These are phyloP conservation scores for Penicillium paneum DNA, from an alignment of 2,329 filamentous ascomycete species.

Conservation along the genomic window DNA sequence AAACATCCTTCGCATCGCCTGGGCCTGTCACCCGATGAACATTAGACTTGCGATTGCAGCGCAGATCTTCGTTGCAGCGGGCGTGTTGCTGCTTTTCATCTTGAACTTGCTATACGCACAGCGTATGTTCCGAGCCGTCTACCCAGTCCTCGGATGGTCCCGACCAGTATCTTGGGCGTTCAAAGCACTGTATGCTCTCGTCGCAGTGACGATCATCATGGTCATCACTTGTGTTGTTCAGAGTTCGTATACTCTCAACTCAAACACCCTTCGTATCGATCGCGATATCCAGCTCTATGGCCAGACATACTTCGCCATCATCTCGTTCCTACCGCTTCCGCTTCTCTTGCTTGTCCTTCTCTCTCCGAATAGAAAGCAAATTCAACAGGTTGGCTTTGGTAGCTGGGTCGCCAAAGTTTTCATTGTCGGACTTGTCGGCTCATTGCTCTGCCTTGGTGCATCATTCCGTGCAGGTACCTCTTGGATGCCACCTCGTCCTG, in stretches of 20 bases:
- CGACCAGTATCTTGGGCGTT: slow-evolving; percentile 52
- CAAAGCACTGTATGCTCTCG: slow-evolving; percentile 56
- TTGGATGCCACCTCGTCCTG: slow-evolving; percentile 52
- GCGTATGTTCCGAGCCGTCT: slow-evolving; percentile 69
- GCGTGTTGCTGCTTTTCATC: slow-evolving; percentile 71
- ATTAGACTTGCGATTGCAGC: slow-evolving; percentile 55
- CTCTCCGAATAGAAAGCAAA: slow-evolving; percentile 43
- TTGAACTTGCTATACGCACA: slow-evolving; percentile 75
- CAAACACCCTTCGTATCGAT: slow-evolving; percentile 50
- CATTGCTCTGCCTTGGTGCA: slow-evolving; percentile 66
- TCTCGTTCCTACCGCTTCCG: slow-evolving; percentile 65
- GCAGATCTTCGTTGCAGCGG: slow-evolving; percentile 68
- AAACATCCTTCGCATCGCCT: slow-evolving; percentile 53
- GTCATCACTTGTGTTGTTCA: slow-evolving; percentile 64
- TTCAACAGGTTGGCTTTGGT: slow-evolving; percentile 65
- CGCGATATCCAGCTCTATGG: slow-evolving; percentile 64
- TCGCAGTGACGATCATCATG: slow-evolving; percentile 61
- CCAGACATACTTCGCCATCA: slow-evolving; percentile 58
- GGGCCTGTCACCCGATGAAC: slow-evolving; percentile 49
- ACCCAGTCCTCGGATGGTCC: slow-evolving; percentile 70
- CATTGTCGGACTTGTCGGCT: slow-evolving; percentile 59
- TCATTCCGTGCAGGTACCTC: slow-evolving; percentile 62
- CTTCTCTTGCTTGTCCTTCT: slow-evolving; percentile 51
- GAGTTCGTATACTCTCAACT: slow-evolving; percentile 63
- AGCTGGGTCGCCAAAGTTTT: slow-evolving; percentile 64